Base-by-base conservation (phyloP, 257 asterid species). In the Nicotiana otophora region DNA sequence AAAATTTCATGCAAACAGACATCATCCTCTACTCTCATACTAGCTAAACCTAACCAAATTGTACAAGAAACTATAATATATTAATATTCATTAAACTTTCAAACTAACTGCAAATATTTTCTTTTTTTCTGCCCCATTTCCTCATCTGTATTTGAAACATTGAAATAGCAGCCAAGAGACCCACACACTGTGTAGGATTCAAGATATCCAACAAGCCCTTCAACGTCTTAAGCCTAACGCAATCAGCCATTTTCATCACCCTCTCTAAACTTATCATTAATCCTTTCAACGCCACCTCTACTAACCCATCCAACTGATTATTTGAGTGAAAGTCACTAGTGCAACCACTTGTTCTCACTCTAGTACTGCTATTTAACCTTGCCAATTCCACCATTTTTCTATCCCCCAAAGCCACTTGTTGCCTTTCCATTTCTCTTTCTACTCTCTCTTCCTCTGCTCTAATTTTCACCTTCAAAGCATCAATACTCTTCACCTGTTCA, bases 381-480 rank as follows among this genome's bases (percentile, higher is more conserved):
- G 87, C 86, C 57, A 90, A 61, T 84, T 91, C 95, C 85, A 94
- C 93, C 85, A 91, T 86, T 14, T 81, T 87, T 65, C 91, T 62
- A 62, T 88, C 93, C 3, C 93, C 97, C 87, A 90, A 48, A 9
- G 86, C 88, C 83, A 94, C 92, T 57, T 94, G 97, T 20, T 88
- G 92, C 87, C 97, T 83, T 85, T 91, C 98, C 93, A 94, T 91
- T 80, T 90, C 91, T 62, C 91, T 85, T 80, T 94, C 97, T 81
- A 92, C 98, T 83, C 80, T 88, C 80, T 82, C 93, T 80, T 94
- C 98, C 30, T 91, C 98, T 69, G 30, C 30, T 78, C 70, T 89
- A 16, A 91, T 90, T 88, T 64, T 89, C 26, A 4, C 8, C 58
- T 84, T 85, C 91, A 94, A 19, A 1, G 54, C 58, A 61, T 87